Base-by-base conservation (phyloP, 177 flowering plant species). In the Telopea speciosissima region DNA sequence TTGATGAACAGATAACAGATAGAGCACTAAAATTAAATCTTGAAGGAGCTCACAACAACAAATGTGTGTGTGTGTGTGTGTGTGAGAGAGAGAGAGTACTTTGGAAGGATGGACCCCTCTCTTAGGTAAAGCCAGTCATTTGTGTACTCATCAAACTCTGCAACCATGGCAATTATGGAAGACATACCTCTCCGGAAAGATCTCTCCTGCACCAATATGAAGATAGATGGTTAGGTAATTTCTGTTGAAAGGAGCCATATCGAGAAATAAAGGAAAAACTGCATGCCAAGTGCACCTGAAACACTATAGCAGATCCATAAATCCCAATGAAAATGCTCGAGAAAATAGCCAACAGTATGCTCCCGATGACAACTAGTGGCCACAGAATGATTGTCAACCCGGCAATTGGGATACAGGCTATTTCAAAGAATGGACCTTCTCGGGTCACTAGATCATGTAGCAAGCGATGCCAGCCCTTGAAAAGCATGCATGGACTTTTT, bases 111-210 rank as follows among this genome's bases (percentile, higher is more conserved):
- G 26, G 95, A 86, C 28, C 98, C 98, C 71, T 94, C 98, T 36
- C 95, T 85, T 56, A 94, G 88, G 78, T 92, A 92, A 49, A 94
- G 95, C 88, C 86, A 89, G 72, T 94, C 98, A 78, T 94, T 94
- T 21, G 98, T 92, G 81, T 90, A 92, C 85, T 94, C 96, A 62
- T 94, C 98, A 71, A 94, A 94, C 77, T 90, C 97, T 5, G 93
- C 93, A 75, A 94, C 90, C 95, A 90, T 88, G 24, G 97, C 95
- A 79, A 94, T 79, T 66, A 88, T 85, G 77, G 87, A 94, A 36
- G 97, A 90, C 61, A 84, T 71, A 63, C 96, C 96, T 85, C 90
- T 84, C 49, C 79, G 63, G 68, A 93, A 90, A n/a, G 97, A 93
- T 77, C 90, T 85, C 74, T 94, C 98, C 98, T 92, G 82, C 71